Base-by-base conservation (phyloP, 139 green algal genomes). In the Marvania coccoides region DNA sequence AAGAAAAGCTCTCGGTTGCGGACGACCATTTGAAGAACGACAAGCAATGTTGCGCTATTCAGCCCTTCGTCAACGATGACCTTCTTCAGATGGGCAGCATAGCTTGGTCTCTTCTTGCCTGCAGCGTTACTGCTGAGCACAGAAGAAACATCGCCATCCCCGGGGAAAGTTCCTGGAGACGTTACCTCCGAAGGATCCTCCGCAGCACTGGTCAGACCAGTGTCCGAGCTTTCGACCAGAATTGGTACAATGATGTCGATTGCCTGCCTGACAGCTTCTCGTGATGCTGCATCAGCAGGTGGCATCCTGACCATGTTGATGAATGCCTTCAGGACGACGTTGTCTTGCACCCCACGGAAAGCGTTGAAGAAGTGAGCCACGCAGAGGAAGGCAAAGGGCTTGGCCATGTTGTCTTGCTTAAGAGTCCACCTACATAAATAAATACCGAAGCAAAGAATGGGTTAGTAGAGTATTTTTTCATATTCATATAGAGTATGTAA, bases 1-100 rank as follows among this genome's bases (percentile, higher is more conserved):
- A 91, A 96, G 71, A 98, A 97, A 8, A 93, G 58, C 36, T 91
- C 73, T 2, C 81, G 71, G 69, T 99, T 94, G 28, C 87, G 77
- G 34, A 96, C 85, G 24, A 99, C 66, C 28, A 96, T 68, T 71
- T 96, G 89, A 84, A 91, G 94, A 37, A 66, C 35, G 1, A 54
- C 13, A 58, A 26, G 3, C 31, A 54, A 28, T 7, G 33, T 33
- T 6, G 30, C 13, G 15, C 59, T 66, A n/a, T 28, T 28, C 14
- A 54, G 14, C 13, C 59, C 59, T 53, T 66, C 59, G 28, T 73
- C 65, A 29, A 39, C 31, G 6, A 73, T 54, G 30, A 54, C 29
- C 34, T 71, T 59, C 28, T 47, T 64, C 31, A 73, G n/a, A 38
- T 69, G 28, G 23, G 29, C 26, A n/a, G 45, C n/a, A 23, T 71